Evolutionary conservation across 2,329 filamentous ascomycete genomes (phyloP), one percentile per base, ranked within the genome.

Genomic region (Aschersonia sp.): DNA sequence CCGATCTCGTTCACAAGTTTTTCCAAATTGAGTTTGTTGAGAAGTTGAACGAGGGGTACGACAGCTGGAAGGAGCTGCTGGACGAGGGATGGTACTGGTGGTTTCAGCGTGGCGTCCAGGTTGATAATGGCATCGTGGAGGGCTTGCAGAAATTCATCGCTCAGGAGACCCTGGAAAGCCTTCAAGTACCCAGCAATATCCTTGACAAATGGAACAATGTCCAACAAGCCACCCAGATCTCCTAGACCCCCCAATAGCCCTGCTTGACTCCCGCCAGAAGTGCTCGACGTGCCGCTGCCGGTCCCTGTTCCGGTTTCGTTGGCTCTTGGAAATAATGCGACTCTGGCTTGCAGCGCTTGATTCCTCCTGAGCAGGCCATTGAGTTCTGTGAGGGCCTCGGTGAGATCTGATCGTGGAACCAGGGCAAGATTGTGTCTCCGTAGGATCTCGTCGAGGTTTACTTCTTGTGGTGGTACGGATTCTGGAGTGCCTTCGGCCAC

Each of bases 351-450:
- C 37, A 48, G 40, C 4, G 46, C 49, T 12, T 50, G 47, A 29
- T 52, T 62, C 44, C 58, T 63, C 53, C 60, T 62, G 32, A 70
- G 64, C 22, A 70, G 56, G 6, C 54, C 54, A 41, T 64, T 70
- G 47, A 70, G 61, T 54, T 70, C 67, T 5, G 62, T 63, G 12
- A 70, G 51, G 1, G 63, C 66, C 42, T 70, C 67, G n/a, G 67
- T 68, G 47, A 70, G 63, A 47, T 70, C 67, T 43, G 65, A 67
- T n/a, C 66, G 60, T 35, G 68, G 68, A 6, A 70, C 68, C 45
- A 70, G 55, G 31, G 64, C 68, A 33, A 70, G 57, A 47, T 69
- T 68, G 54, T 70, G 66, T 54, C 62, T 70, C 42, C 63, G 63
- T 41, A 71, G 55, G 43, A 67, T 54, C 43, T 64, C 65, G 29